These are phyloP conservation scores for Saccharum officinarum DNA, from an alignment of 176 grass and related monocot species.

Conservation along the genomic window DNA sequence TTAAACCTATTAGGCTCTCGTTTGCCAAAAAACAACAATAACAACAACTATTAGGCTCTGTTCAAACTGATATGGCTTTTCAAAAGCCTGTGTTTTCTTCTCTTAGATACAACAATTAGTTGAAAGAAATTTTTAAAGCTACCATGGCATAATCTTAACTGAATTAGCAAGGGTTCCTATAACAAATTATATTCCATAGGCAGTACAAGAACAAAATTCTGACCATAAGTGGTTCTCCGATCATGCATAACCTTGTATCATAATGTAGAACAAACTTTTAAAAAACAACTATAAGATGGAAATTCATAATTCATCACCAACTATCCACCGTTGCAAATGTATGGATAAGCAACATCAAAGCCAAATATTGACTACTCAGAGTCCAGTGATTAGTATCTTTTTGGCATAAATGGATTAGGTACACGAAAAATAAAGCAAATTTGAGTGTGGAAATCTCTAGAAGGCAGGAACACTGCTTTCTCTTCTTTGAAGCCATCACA, in stretches of 20 bases:
- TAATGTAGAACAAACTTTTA: not conserved
- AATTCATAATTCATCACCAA: conserved; percentile 1
- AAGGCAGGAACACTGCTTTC: not conserved
- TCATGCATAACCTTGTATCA: not conserved
- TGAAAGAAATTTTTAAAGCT: not conserved
- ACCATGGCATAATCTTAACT: not conserved
- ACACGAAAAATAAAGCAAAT: not conserved
- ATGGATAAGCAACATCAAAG: not conserved
- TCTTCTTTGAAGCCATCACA: not conserved
- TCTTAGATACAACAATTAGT: not conserved
- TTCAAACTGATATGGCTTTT: not conserved
- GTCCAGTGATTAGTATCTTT: not conserved
- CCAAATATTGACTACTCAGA: not conserved
- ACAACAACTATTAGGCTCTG: not conserved
- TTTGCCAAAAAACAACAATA: no score
- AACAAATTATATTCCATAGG: not conserved
- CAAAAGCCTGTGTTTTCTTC: not conserved
- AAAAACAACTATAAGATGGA: not conserved
- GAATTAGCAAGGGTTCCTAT: not conserved
- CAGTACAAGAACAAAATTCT: not conserved
- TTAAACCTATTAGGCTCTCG: not conserved
- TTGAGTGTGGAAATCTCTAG: not conserved
- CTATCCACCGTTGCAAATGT: not conserved
- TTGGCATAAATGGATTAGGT: not conserved
- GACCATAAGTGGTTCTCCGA: no score